Base-by-base conservation (phyloP, 2,329 filamentous ascomycete species). In the Cladosporium sp. region DNA sequence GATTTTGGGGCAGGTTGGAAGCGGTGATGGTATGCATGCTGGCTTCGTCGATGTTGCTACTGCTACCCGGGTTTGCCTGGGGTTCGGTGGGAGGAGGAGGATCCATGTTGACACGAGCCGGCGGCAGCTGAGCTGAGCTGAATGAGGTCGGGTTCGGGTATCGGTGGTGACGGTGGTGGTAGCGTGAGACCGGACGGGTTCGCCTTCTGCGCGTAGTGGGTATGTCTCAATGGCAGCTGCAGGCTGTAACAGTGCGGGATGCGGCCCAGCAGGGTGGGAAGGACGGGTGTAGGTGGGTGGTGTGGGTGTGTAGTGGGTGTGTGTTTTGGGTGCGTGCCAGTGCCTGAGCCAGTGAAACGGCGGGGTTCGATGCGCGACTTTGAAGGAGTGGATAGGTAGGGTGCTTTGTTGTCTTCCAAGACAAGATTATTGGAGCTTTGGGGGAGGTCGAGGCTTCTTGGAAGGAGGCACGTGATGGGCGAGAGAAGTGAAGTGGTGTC, bases 11-110 rank as follows among this genome's bases (percentile, higher is more conserved):
- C 30, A 68, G 58, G 45, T 67, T 66, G 33, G 69, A 67, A 45
- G 70, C 67, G 54, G 72, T 74, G 62, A 71, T 73, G 48, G 71
- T 73, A 61, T 73, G 70, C 67, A 71, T 71, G 62, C 68, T 72
- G 53, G 72, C 70, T 59, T 76, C 73, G 60, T 75, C 71, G 55
- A 71, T 63, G 53, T 66, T 59, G 59, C 47, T 50, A 20, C 47
- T 43, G 47, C 47, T 27, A n/a, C 20, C 22, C 19, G 30, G 25
- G 27, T 35, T 27, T 12, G 18, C 20, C 12, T 30, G 43, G n/a
- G 33, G 47, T 12, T 42, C 29, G 15, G 30, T 11, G 38, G 38
- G 22, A 8, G 33, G 30, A 29, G 38, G 32, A 16, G 40, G 30
- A 20, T 50, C 40, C 47, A 50, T 50, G 19, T 9, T 43, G 30